These are phyloP conservation scores for Ogataea glucozyma DNA, from an alignment of 805 yeast species.

Conservation along the genomic window DNA sequence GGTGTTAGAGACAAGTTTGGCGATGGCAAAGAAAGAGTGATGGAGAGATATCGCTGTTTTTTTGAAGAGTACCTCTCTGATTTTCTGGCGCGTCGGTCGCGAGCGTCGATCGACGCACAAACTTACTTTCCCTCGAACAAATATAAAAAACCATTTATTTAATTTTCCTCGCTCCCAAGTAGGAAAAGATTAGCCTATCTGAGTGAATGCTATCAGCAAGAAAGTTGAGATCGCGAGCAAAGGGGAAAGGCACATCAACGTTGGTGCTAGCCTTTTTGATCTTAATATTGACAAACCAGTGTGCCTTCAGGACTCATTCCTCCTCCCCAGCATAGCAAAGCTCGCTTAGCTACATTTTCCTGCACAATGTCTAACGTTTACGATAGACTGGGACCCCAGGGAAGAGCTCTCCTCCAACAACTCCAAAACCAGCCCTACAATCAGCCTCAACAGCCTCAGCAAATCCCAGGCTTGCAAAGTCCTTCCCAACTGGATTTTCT, in stretches of 20 bases:
- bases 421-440: slow-evolving; percentile 1
- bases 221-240: too few species aligned
- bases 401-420: slow-evolving; percentile 24
- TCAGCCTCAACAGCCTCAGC: not conserved
- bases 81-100: too few species aligned
- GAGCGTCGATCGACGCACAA: slow-evolving; percentile 12
- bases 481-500: slow-evolving; percentile 50
- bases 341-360: not conserved
- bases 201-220: too few species aligned
- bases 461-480: not conserved
- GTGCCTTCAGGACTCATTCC: too few species aligned
- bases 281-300: too few species aligned
- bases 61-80: too few species aligned
- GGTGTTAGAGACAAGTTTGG: too few species aligned
- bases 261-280: not conserved
- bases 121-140: too few species aligned
- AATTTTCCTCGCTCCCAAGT: not conserved
- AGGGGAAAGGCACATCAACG: too few species aligned
- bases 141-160: not conserved
- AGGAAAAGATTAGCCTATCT: slow-evolving; percentile 5
- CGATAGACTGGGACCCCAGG: slow-evolving; percentile 28
- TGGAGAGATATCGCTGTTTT: too few species aligned
- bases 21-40: not conserved
- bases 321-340: too few species aligned
- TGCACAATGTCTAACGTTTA: slow-evolving; percentile 6